Conservation (phyloP, 371 early-diverging fungal species). For the Syncephalis fuscata region DNA sequence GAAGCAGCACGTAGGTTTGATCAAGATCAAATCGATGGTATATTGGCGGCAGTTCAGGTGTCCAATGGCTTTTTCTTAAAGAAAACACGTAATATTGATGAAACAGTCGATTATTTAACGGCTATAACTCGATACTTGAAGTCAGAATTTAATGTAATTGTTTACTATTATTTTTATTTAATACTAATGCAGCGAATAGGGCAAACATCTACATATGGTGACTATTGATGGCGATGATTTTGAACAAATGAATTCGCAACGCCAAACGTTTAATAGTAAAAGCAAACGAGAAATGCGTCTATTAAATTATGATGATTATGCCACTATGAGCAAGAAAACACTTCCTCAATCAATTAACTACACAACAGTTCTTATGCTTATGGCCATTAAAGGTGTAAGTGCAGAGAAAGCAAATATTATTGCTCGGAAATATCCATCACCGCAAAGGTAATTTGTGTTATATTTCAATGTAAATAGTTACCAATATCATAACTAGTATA, state of each 20-base stretch:
- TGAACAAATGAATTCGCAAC: slow-evolving; percentile 25
- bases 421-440: slow-evolving; percentile 49
- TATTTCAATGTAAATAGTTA: too few relatives aligned
- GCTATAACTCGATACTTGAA: slow-evolving; percentile 32
- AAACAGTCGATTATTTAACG: slow-evolving; percentile 58
- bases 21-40: slow-evolving; percentile 3
- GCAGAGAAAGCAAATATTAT: slow-evolving; percentile 65
- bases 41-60: slow-evolving; percentile 47
- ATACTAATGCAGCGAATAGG: slow-evolving; percentile 3
- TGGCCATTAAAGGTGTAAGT: slow-evolving; percentile 64
- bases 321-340: slow-evolving; percentile 47
- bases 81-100: slow-evolving; percentile 43
- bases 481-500: background rate
- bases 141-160: slow-evolving; percentile 12
- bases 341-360: slow-evolving; percentile 43
- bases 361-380: slow-evolving; percentile 58
- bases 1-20: slow-evolving; percentile 31
- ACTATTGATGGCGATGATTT: slow-evolving; percentile 34
- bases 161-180: background rate
- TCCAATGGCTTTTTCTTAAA: slow-evolving; percentile 59
- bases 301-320: slow-evolving; percentile 38
- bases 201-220: slow-evolving; percentile 25
- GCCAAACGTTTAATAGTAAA: slow-evolving; percentile 16
- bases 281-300: slow-evolving; percentile 18
- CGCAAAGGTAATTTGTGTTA: slow-evolving; percentile 8